Percentiles rank a stretch among this genome's conserved stretches.
phyloP scores from a whole-genome alignment of 768 basidiomycete genomes.

The Asterophora parasitica region DNA sequence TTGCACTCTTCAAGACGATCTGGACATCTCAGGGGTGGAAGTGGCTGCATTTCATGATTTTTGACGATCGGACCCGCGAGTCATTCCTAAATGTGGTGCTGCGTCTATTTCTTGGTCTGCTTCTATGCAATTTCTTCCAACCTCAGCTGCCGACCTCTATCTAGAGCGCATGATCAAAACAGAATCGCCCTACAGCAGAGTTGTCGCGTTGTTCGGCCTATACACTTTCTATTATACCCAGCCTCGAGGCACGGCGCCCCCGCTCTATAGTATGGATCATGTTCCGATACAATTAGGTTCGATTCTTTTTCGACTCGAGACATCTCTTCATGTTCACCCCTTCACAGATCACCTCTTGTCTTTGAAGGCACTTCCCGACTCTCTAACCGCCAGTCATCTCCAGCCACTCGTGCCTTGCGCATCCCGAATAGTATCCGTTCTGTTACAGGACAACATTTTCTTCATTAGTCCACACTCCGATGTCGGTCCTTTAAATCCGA shows the following conservation, averaged over 20 bases:
- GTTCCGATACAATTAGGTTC: constrained; percentile 60
- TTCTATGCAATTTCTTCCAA: not conserved
- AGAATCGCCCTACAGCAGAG: constrained; percentile 50
- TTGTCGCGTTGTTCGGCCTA: constrained; percentile 60
- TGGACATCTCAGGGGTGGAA: constrained; percentile 70
- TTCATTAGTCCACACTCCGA: constrained; percentile 54
- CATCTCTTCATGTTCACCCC: not conserved
- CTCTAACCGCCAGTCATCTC: constrained; percentile 36
- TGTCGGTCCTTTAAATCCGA: constrained; percentile 50
- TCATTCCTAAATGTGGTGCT: constrained; percentile 54
- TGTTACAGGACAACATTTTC: constrained; percentile 50
- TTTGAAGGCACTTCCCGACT: constrained; percentile 44
- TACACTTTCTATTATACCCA: constrained; percentile 72
- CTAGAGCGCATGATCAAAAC: constrained; percentile 50
- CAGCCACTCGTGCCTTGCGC: constrained; percentile 46
- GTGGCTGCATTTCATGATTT: constrained; percentile 71
- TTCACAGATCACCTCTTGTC: constrained; percentile 51
- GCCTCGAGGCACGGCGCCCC: constrained; percentile 48
- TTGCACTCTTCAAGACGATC: constrained; percentile 63
- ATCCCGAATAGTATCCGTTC: constrained; percentile 41
- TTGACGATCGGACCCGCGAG: constrained; percentile 63
- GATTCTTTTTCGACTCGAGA: constrained; percentile 13
- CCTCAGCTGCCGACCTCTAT: constrained; percentile 2
- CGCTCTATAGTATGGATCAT: constrained; percentile 44
- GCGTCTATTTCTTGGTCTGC: constrained; percentile 65